Conservation (phyloP, 257 asterid species). For the Solanum appendiculatum region DNA sequence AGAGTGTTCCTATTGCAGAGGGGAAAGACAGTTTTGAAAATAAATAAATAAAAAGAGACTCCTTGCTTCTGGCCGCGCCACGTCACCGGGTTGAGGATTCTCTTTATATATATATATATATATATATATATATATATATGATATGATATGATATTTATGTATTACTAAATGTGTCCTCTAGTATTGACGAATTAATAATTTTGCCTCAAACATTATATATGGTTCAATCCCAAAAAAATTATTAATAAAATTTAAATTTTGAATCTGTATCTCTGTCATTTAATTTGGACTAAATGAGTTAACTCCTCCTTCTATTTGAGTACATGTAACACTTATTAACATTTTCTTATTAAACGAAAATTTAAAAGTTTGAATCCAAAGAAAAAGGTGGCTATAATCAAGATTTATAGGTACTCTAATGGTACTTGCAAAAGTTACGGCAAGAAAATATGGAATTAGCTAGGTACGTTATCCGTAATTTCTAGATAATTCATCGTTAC, state of each 20-base stretch:
- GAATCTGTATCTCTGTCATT: neutral
- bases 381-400: neutral
- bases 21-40: too few relatives aligned
- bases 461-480: neutral
- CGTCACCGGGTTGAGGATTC: too few relatives aligned
- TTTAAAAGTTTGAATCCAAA: neutral
- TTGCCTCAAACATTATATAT: neutral
- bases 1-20: too few relatives aligned
- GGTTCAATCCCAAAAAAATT: neutral
- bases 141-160: too few relatives aligned
- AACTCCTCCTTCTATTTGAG: neutral
- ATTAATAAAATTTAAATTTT: neutral
- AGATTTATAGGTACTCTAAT: neutral
- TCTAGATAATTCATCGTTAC: accelerated
- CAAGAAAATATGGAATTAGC: neutral
- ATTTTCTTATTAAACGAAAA: neutral
- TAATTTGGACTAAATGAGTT: neutral
- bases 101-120: too few relatives aligned
- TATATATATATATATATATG: too few relatives aligned
- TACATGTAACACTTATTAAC: neutral
- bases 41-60: too few relatives aligned
- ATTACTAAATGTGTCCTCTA: neutral
- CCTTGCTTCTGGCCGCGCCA: too few relatives aligned
- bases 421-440: too few relatives aligned
- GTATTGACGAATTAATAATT: neutral